phyloP scores from a whole-genome alignment of 805 yeast species.

The Metschnikowia corniflorae region DNA sequence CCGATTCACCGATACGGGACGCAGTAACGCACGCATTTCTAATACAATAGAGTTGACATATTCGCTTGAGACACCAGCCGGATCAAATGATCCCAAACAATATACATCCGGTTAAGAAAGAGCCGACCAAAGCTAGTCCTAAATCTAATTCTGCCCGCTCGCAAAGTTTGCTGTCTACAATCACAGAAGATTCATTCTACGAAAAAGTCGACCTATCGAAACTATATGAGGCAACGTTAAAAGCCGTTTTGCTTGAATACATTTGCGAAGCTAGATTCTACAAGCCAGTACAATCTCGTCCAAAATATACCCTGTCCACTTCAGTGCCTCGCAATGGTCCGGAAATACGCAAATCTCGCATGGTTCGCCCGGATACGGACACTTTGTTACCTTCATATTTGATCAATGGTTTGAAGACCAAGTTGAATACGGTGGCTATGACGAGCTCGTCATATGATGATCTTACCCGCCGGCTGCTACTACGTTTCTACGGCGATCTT shows the following conservation, averaged over 20 bases:
- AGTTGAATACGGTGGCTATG: slow-evolving; percentile 46
- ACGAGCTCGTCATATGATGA: slow-evolving; percentile 40
- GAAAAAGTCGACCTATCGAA: slow-evolving; percentile 22
- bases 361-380: slow-evolving; percentile 11
- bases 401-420: slow-evolving; percentile 35
- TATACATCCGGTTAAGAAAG: slow-evolving; percentile 1
- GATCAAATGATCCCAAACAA: slow-evolving; percentile 2
- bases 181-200: slow-evolving; percentile 17
- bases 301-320: background rate
- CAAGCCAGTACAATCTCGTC: slow-evolving; percentile 21
- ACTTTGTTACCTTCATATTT: slow-evolving; percentile 35
- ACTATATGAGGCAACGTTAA: slow-evolving; percentile 51
- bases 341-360: slow-evolving; percentile 13
- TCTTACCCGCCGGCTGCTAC: slow-evolving; percentile 51
- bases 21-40: background rate
- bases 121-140: background rate
- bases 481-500: slow-evolving; percentile 61
- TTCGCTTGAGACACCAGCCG: background rate
- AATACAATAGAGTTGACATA: background rate
- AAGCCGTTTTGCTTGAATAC: slow-evolving; percentile 56
- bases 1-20: background rate
- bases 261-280: slow-evolving; percentile 62
- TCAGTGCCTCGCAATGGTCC: slow-evolving; percentile 5
- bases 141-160: slow-evolving; percentile 9
- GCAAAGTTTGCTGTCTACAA: slow-evolving; percentile 13